Evolutionary conservation across 345 rosid species (phyloP), one percentile per base, ranked within the genome.

Genomic region (Lepidium sativum): DNA sequence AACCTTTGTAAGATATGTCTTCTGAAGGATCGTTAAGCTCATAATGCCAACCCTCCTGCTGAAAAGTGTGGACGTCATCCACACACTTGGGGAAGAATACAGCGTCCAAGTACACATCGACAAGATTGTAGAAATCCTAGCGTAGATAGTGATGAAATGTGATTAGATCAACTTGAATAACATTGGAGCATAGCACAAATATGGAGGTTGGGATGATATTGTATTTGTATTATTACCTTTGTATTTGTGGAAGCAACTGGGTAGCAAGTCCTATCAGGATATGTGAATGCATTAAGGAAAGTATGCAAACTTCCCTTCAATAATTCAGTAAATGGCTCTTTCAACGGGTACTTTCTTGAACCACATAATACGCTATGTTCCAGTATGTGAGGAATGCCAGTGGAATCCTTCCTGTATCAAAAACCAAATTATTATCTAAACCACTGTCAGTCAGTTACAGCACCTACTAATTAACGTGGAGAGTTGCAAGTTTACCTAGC

Each of bases 71-170:
- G 62, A 80, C 63, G 80, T 89, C 97, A 74, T 86, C 85, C 65
- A 84, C 80, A 65, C 98, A 92, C 75, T 89, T 89, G 17, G 97
- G 97, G 78, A 89, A 92, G 87, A 92, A 89, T 54, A 92, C 97
- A 68, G 97, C 97, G 70, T 92, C 96, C 67, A 89, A 75, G 74
- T 89, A 92, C 37, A 92, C 98, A 78, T 92, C 98, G 11, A 92
- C 94, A 69, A 92, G 82, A 71, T 89, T 92, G 68, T 92, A 89
- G 72, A 89, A 92, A 74, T 92, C 97, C 96, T 92, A 62, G 78
- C 67, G 69, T 16, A 71, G 49, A 70, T 63, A 69, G 65, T 18
- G 42, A 52, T 31, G 39, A 53, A 38, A 48, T 42, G 17, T 31
- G 14, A 43, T 44, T 27, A 56, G 47, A 11, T 49, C 51, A 52